Evolutionary conservation across 371 early-diverging fungal species (phyloP).

Genomic region (Apophysomyces trapeziformis): DNA sequence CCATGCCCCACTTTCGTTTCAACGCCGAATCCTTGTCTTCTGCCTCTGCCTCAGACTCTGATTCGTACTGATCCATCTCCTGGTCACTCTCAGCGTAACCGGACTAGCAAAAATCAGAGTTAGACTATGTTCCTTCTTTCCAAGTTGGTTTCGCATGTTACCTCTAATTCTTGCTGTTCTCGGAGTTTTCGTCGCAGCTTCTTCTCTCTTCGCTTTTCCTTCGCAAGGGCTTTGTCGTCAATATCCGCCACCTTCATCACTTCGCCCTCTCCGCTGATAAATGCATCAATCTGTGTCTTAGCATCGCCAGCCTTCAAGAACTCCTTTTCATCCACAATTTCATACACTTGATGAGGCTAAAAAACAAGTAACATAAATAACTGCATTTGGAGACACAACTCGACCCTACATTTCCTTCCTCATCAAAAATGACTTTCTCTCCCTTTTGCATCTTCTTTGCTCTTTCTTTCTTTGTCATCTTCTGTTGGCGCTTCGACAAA

Average conservation of each 20-base stretch:
- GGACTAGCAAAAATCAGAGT: constrained; percentile 16
- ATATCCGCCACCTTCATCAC: constrained; percentile 76
- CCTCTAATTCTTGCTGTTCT: constrained; percentile 54
- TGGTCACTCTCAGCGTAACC: constrained; percentile 26
- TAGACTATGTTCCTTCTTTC: neutral
- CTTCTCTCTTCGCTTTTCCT: constrained; percentile 77
- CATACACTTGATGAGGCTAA: constrained; percentile 73
- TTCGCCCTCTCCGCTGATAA: constrained; percentile 64
- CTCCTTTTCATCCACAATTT: constrained; percentile 77
- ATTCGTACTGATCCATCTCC: constrained; percentile 35
- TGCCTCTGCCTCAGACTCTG: constrained; percentile 20
- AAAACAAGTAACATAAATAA: constrained; percentile 7
- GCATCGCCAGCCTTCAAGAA: constrained; percentile 81
- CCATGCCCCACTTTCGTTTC: constrained; percentile 49
- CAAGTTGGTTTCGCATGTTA: neutral
- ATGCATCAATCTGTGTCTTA: constrained; percentile 62
- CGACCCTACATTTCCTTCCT: constrained; percentile 80
- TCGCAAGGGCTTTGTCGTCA: constrained; percentile 70
- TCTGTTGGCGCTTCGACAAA: constrained; percentile 73
- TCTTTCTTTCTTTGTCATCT: constrained; percentile 73
- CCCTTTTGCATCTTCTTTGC: constrained; percentile 71
- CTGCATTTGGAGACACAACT: neutral
- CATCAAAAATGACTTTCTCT: constrained; percentile 87
- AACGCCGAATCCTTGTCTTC: constrained; percentile 17
- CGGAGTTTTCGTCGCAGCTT: constrained; percentile 67